A percentile compares a stretch with the other conserved stretches of the same genome.
Evolutionary conservation across 805 yeast genomes (phyloP).

Genomic region (Zygoascus flipseniorum): DNA sequence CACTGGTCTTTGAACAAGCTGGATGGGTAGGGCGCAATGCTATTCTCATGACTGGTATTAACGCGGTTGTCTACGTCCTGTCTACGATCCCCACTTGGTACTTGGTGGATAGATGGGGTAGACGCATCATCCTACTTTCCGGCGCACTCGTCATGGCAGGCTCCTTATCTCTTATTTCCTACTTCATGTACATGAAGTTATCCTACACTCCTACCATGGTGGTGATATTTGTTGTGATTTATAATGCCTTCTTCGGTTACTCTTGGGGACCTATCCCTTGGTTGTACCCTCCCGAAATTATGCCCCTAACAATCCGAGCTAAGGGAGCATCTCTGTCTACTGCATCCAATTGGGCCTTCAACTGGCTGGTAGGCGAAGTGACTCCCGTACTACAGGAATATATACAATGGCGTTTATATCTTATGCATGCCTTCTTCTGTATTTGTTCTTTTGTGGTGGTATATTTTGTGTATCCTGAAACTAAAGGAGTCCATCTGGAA

Average conservation of each 20-base stretch:
- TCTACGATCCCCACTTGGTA: slow-evolving; percentile 88
- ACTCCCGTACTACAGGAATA: slow-evolving; percentile 75
- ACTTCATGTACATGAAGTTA: slow-evolving; percentile 44
- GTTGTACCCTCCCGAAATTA: slow-evolving; percentile 78
- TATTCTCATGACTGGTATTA: slow-evolving; percentile 82
- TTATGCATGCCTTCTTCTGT: slow-evolving; percentile 76
- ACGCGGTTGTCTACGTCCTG: slow-evolving; percentile 48
- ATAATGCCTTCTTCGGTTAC: slow-evolving; percentile 75
- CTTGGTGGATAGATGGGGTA: slow-evolving; percentile 84
- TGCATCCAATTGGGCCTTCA: slow-evolving; percentile 89
- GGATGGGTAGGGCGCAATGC: slow-evolving; percentile 91
- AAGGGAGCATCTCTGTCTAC: slow-evolving; percentile 88
- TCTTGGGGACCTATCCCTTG: slow-evolving; percentile 96
- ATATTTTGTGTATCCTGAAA: slow-evolving; percentile 72
- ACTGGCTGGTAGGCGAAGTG: slow-evolving; percentile 85
- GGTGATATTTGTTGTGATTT: slow-evolving; percentile 66
- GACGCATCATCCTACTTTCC: slow-evolving; percentile 70
- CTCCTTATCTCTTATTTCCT: slow-evolving; percentile 57
- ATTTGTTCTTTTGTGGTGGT: slow-evolving; percentile 66
- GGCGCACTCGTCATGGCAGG: slow-evolving; percentile 79
- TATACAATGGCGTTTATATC: slow-evolving; percentile 72
- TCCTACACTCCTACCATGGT: slow-evolving; percentile 59
- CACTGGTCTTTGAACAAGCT: slow-evolving; percentile 87
- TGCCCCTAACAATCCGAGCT: slow-evolving; percentile 77
- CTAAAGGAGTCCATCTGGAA: slow-evolving; percentile 79